Base-by-base conservation (phyloP, 192 early-diverging fungal genomes). In the Phlyctochytrium arcticum region DNA sequence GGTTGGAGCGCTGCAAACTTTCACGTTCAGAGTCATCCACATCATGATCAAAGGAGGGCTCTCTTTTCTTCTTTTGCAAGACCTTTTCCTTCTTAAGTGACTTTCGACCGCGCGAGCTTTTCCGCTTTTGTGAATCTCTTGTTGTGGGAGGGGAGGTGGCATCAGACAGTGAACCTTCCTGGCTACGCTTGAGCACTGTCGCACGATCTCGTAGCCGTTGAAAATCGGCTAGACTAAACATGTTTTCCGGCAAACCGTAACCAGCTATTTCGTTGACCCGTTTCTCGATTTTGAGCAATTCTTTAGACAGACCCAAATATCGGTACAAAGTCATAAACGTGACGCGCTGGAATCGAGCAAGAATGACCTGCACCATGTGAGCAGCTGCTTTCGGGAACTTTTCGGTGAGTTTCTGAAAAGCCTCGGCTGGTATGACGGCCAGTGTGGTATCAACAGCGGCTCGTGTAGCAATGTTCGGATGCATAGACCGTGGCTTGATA, bases 301-400 rank as follows among this genome's bases (percentile, higher is more conserved):
- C 93, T 49, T 88, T 85, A 4, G 90, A 89, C 42, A 96, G 68
- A 6, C 90, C 92, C 1, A 96, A 80, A 60, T 96, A 98, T 54
- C 88, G 82, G 67, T 92, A 87, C 54, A 95, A 85, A 3, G 93
- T 94, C 67, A 91, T 79, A 70, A 94, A 86, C 0, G 96, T 98
- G 36, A 96, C 95, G 1, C 96, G 85, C 74, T 98, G 92, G 62
- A 99, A 91, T 32, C 96, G 85, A 1, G 93, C 93, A 63, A 99
- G 66, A 59, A 99, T 95, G 15, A 97, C 94, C 62, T 95, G 96
- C 4, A 92, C 87, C 35, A 99, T 95, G 59, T 95, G 92, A 32
- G 96, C 90, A 0, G 90, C 92, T 0, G 96, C 90, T 49, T 89
- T 87, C 21, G 96, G 94, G 74, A 92, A 94, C 64, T 94, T 92